Evolutionary conservation across 1,284 basidiomycete species (phyloP), one percentile per base, ranked within the genome.

Genomic region (Marasmius tenuissimus): DNA sequence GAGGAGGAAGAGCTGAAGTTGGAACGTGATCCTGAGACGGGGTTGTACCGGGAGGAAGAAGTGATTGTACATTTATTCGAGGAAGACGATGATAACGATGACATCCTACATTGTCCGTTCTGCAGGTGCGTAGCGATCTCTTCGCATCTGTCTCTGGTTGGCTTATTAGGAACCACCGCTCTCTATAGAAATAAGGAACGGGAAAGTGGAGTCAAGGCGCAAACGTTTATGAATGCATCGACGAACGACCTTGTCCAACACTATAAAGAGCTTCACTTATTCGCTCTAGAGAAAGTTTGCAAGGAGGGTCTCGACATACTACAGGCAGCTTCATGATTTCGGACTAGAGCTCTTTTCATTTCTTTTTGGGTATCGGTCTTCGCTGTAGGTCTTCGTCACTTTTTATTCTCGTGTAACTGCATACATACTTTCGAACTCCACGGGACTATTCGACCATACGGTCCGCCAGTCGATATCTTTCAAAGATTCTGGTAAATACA

Each of bases 101-200:
- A 55, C 2, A 3, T 20, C 27, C 27, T 40, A 18, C 18, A 56
- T 27, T 62, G 61, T 52, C 52, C 34, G 4, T 48, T 62, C 39
- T 62, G 61, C 47, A 35, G 50, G 61, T 62, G 20, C 42, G 61
- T 55, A 14, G 4, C 14, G 9, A 38, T 27, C 27, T 42, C 48
- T 6, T 38, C 22, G 10, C 34, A 42, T 27, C 27, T 27, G 27
- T 27, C 37, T n/a, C n/a, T n/a, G 53, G 10, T 16, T 33, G 33
- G 9, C 35, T 51, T 35, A 38, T 39, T 54, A 12, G 12, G 22
- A n/a, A 35, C 5, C 1, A 8, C 16, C 20, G 52, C 42, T 27
- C 34, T 37, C 34, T 49, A 49, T 27, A 49, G 48, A 18, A 27
- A 20, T 27, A 49, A 16, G 27, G 48, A 49, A 49, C 18, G 48